These are phyloP conservation scores for Trichoderma virens DNA, from an alignment of 495 filamentous ascomycete genomes.

Conservation along the genomic window DNA sequence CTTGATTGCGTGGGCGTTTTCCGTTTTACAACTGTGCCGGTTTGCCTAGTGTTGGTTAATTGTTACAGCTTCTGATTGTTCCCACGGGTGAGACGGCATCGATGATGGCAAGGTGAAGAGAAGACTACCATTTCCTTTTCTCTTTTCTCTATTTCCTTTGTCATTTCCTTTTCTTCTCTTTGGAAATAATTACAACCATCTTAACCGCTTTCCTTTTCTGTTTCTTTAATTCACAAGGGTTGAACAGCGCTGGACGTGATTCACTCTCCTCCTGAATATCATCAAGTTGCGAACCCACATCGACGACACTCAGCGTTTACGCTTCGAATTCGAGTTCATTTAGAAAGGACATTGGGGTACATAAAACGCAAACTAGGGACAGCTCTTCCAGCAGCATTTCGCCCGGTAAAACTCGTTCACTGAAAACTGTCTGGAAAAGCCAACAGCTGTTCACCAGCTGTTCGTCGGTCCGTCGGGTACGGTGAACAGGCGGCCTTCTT, in stretches of 20 bases:
- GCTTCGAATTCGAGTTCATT: neutral
- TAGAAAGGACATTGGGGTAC: neutral
- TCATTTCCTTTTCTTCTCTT: neutral
- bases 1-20: neutral
- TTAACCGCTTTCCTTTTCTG: neutral
- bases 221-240: neutral
- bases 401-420: neutral
- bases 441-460: constrained; percentile 6
- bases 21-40: neutral
- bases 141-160: neutral
- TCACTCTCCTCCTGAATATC: neutral
- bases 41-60: neutral
- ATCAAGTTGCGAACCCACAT: neutral
- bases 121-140: neutral
- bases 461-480: neutral
- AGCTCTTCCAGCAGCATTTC: neutral
- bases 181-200: neutral
- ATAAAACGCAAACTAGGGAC: neutral
- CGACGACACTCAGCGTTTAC: neutral
- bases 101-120: constrained; percentile 5
- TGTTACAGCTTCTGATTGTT: neutral
- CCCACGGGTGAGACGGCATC: neutral
- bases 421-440: neutral
- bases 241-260: constrained; percentile 7
- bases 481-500: neutral